Percentiles rank a stretch among this genome's conserved stretches.
Evolutionary conservation across 768 basidiomycete genomes (phyloP).

Genomic region (Rhodotorula sphaerocarpa): DNA sequence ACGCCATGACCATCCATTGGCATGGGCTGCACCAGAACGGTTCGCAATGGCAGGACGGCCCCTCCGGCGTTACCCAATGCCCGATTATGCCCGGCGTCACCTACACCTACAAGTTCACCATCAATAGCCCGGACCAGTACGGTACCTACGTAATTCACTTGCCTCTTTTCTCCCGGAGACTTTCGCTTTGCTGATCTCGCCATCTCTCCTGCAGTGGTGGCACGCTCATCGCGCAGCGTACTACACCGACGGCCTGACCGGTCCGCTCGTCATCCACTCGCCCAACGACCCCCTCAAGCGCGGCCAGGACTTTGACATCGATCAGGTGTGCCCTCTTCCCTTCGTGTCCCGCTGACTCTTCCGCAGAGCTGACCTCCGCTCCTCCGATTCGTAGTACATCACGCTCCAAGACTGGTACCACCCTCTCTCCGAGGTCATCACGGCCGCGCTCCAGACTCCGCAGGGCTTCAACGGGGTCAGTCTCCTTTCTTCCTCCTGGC

Average conservation of each 20-base stretch:
- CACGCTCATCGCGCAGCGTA: slow-evolving; percentile 38
- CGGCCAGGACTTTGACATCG: slow-evolving; percentile 39
- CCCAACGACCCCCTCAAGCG: slow-evolving; percentile 34
- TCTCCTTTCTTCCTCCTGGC: neutral
- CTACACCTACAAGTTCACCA: slow-evolving; percentile 39
- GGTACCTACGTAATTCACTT: neutral
- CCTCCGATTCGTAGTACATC: neutral
- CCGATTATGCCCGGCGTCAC: slow-evolving; percentile 30
- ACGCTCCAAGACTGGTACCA: slow-evolving; percentile 19
- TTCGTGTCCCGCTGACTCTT: neutral
- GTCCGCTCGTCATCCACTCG: slow-evolving; percentile 21
- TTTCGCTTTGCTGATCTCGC: neutral
- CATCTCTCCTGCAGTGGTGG: slow-evolving; percentile 10
- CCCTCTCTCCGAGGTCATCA: slow-evolving; percentile 20
- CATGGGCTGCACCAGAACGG: slow-evolving; percentile 39
- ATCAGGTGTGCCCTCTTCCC: slow-evolving; percentile 21
- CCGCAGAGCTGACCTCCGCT: neutral
- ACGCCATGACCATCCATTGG: slow-evolving; percentile 28
- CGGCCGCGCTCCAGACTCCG: slow-evolving; percentile 17
- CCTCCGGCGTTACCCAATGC: slow-evolving; percentile 32
- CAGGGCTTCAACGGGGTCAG: slow-evolving; percentile 31
- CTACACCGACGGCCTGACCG: slow-evolving; percentile 37
- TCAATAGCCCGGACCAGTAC: slow-evolving; percentile 17
- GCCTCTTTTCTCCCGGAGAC: neutral
- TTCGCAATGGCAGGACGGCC: slow-evolving; percentile 16